Evolutionary conservation across 2,329 filamentous ascomycete genomes (phyloP), one percentile per base, ranked within the genome.

Genomic region (Chaetomium strumarium): DNA sequence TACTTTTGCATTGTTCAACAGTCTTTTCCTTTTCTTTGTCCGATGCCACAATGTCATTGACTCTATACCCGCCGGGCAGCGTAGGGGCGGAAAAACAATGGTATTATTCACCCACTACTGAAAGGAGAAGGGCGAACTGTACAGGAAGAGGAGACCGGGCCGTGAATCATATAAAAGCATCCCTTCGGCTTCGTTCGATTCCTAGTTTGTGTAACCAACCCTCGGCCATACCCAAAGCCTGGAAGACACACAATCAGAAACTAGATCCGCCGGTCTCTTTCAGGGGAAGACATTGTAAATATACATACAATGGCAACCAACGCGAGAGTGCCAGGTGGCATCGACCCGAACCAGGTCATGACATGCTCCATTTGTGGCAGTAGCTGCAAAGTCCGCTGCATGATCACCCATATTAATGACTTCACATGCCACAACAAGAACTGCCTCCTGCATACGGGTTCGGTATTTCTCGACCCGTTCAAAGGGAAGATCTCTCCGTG

Each of bases 401-500:
- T 52, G 13, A 20, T 43, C 4, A 1, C 9, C 3, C 55, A 57
- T 33, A 30, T 30, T 8, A 20, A 1, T n/a, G 7, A 5, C 1
- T 54, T 29, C 9, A 36, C 16, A 3, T 57, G 55, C 41, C 55
- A 57, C 41, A 49, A 54, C 36, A 5, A 2, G 12, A 2, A 12
- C 5, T 52, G 51, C 11, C 19, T 12, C n/a, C 24, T 56, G 29
- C 47, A 46, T 24, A 3, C 17, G 2, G 40, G 9, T 12, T 9
- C 39, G 4, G 10, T 38, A 13, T 13, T 46, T 9, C 16, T 49
- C 2, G 40, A 40, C 34, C 33, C 17, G 3, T 14, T 12, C 7
- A 16, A 40, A 1, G 41, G 46, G 5, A 9, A 19, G 19, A 17
- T 52, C 9, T 31, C 31, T 13, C 17, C 30, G 17, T 20, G 43